Evolutionary conservation across 441 rosid species (phyloP).

Genomic region (Adansonia madagascariensis): DNA sequence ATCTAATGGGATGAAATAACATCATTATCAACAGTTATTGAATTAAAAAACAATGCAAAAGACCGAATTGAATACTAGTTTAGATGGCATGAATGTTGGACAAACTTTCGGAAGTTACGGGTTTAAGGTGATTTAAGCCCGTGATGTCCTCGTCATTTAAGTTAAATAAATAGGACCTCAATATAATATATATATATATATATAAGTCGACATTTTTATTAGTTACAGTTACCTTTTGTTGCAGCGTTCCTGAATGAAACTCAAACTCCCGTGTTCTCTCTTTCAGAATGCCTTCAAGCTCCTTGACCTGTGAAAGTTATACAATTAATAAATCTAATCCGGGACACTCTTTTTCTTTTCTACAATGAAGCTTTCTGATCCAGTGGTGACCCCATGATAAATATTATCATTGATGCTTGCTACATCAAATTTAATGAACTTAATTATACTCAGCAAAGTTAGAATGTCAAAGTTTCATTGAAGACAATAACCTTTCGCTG

Average conservation of each 20-base stretch:
- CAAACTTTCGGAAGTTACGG: not conserved
- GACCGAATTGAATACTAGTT: not conserved
- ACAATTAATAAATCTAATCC: not conserved
- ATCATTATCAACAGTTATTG: not conserved
- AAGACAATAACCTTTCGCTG: slow-evolving; percentile 35
- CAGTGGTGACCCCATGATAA: not conserved
- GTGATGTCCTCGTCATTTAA: too few relatives aligned
- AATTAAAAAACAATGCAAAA: not conserved
- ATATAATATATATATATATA: not conserved
- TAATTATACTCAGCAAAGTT: not conserved
- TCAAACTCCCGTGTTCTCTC: slow-evolving; percentile 38
- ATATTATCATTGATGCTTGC: not conserved
- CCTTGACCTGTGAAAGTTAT: slow-evolving; percentile 35
- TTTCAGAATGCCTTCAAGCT: slow-evolving; percentile 40
- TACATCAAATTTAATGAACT: not conserved
- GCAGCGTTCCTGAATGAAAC: slow-evolving; percentile 36
- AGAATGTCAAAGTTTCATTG: not conserved
- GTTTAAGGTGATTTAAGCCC: too few relatives aligned
- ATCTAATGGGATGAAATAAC: not conserved
- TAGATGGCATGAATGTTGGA: not conserved
- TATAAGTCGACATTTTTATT: not conserved
- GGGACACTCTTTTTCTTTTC: slow-evolving; percentile 2
- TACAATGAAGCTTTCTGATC: not conserved
- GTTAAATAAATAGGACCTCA: too few relatives aligned
- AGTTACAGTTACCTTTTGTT: slow-evolving; percentile 39